Percentiles rank a stretch among this genome's conserved stretches.
These are phyloP conservation scores for Chlorophyllum brunneum DNA, from an alignment of 768 basidiomycete genomes.

Conservation along the genomic window DNA sequence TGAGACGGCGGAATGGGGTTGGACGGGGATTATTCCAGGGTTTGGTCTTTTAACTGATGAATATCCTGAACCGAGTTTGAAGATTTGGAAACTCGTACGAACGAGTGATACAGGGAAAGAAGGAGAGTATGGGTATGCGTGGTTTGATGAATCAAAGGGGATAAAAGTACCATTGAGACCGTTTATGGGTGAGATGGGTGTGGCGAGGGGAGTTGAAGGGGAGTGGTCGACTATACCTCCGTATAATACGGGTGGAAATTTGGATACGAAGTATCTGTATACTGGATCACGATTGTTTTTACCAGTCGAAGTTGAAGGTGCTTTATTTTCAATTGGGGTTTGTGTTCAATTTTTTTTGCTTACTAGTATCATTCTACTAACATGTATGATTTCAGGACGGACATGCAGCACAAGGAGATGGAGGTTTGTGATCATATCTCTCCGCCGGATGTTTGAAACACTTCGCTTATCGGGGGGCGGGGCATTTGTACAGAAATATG, in stretches of 20 bases:
- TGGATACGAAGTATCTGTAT: conserved; percentile 55
- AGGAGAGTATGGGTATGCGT: conserved; percentile 29
- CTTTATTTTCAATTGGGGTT: conserved; percentile 58
- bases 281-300: conserved; percentile 55
- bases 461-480: conserved; percentile 31
- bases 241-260: conserved; percentile 56
- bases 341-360: conserved; percentile 15
- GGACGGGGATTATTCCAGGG: conserved; percentile 56
- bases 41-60: conserved; percentile 59
- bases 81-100: conserved; percentile 44
- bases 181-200: conserved; percentile 65
- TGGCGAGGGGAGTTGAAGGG: conserved; percentile 46
- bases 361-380: conserved; percentile 2
- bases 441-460: background rate
- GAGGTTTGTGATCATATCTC: conserved; percentile 42
- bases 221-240: conserved; percentile 62
- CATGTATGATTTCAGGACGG: conserved; percentile 42
- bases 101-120: conserved; percentile 27
- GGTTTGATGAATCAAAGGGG: conserved; percentile 43
- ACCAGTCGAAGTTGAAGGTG: conserved; percentile 57
- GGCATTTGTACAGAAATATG: conserved; percentile 59
- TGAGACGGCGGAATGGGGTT: conserved; percentile 55
- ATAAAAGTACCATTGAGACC: conserved; percentile 51
- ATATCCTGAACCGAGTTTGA: conserved; percentile 45
- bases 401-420: conserved; percentile 65